Base-by-base conservation (phyloP, 1,139 yeast genomes). In the Yamadazyma kanchanaburiensis region DNA sequence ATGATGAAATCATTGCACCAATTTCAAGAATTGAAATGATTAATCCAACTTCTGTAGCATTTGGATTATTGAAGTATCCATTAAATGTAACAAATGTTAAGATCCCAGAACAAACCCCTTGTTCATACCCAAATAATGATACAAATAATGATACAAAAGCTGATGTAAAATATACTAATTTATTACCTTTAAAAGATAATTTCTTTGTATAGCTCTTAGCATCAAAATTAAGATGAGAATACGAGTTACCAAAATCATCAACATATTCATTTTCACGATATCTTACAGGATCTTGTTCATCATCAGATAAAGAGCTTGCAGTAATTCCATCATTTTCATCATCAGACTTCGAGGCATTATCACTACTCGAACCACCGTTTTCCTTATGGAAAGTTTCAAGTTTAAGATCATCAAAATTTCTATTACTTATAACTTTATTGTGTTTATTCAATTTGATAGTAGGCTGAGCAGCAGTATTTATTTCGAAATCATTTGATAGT, bases 91-190 rank as follows among this genome's bases (percentile, higher is more conserved):
- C 65, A 38, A 58, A 67, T n/a, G 71, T 66, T 28, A 67, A 49
- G 26, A 87, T 77, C 4, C 94, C 91, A 21, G 87, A 77, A 77
- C 89, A 84, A 27, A 86, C 95, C 33, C 95, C 95, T 57, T 87
- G 96, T 52, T 87, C 95, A 55, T 84, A 87, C 4, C 95, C 96
- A 52, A 86, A 87, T 20, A 87, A 64, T 34, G 87, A 80, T 10
- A 87, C 95, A 32, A 94, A 94, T 6, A 85, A 63, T 20, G 89
- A 79, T 13, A 86, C 94, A 55, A 86, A 86, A 8, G 82, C 77
- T 2, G 89, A 77, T 3, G 94, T 85, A 58, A 85, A 82, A 53
- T 85, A 86, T 10, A 79, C 71, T 29, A 79, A 53, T 19, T 53
- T 41, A 21, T 47, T 61, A 6, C 74, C 74, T 40, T 68, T 67